phyloP scores from a whole-genome alignment of 306 rosid genomes.

The Sindora glabra region DNA sequence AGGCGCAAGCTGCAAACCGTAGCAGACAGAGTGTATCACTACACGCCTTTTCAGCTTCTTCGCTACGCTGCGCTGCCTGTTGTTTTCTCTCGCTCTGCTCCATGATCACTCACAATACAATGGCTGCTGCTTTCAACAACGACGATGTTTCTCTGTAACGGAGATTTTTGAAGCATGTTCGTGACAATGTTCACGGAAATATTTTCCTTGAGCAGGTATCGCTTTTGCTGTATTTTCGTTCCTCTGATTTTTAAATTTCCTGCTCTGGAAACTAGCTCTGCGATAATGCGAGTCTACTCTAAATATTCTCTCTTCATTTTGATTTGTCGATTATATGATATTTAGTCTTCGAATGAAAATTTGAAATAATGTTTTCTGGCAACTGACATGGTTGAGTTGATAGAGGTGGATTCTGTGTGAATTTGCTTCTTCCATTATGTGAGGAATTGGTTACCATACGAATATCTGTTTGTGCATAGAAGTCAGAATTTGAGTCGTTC shows the following conservation, averaged over 20 bases:
- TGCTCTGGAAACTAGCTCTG: not conserved
- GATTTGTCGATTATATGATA: not conserved
- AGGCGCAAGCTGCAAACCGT: not conserved
- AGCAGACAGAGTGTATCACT: not conserved
- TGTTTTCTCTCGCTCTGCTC: not conserved
- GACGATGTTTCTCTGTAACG: slow-evolving; percentile 29
- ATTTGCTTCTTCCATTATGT: not conserved
- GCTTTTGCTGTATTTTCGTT: not conserved
- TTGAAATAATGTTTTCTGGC: not conserved
- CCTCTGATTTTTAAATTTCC: not conserved
- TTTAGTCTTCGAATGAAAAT: not conserved
- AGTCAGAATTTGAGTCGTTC: not conserved
- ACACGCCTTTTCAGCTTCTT: not conserved
- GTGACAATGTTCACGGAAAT: slow-evolving; percentile 65
- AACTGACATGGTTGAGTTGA: not conserved
- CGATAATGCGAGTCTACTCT: not conserved
- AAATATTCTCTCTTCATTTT: not conserved
- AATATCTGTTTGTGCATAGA: not conserved
- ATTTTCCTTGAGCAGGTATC: slow-evolving; percentile 61
- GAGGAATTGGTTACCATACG: not conserved
- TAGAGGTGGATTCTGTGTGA: not conserved
- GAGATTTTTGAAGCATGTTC: slow-evolving; percentile 40
- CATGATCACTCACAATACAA: slow-evolving; percentile 13
- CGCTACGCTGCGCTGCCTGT: not conserved
- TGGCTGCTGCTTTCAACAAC: slow-evolving; percentile 12